These are phyloP conservation scores for Mycena leptocephala DNA, from an alignment of 768 basidiomycete genomes.

Conservation along the genomic window DNA sequence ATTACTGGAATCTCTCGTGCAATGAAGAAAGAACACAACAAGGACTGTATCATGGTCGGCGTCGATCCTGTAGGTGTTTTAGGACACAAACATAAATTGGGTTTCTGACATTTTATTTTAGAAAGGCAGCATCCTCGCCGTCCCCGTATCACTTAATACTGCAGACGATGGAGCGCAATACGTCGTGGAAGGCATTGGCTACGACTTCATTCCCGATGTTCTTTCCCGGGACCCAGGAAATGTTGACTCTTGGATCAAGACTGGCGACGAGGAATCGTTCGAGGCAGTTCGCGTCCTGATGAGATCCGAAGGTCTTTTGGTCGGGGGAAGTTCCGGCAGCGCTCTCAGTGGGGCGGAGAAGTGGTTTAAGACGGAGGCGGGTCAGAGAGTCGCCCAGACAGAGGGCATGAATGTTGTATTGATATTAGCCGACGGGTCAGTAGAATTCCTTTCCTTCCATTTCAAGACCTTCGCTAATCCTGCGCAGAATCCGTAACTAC, in stretches of 20 bases:
- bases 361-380: slow-evolving; percentile 84
- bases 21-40: slow-evolving; percentile 85
- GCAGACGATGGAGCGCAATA: slow-evolving; percentile 71
- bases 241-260: slow-evolving; percentile 91
- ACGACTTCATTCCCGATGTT: slow-evolving; percentile 93
- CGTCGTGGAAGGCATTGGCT: slow-evolving; percentile 96
- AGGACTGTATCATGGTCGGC: slow-evolving; percentile 82
- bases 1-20: slow-evolving; percentile 90
- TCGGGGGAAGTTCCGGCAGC: slow-evolving; percentile 95
- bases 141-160: slow-evolving; percentile 76
- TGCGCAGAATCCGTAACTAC: slow-evolving; percentile 87
- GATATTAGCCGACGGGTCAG: slow-evolving; percentile 92
- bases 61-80: slow-evolving; percentile 85
- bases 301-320: slow-evolving; percentile 89
- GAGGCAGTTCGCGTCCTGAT: slow-evolving; percentile 83
- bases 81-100: background rate
- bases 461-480: slow-evolving; percentile 3
- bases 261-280: slow-evolving; percentile 86
- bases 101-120: slow-evolving; percentile 47
- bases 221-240: slow-evolving; percentile 74
- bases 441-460: slow-evolving; percentile 24
- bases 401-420: slow-evolving; percentile 91
- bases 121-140: slow-evolving; percentile 92
- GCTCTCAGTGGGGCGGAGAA: slow-evolving; percentile 83
- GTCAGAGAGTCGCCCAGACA: slow-evolving; percentile 73